Percentiles rank a stretch among this genome's conserved stretches.
phyloP scores from a whole-genome alignment of 148 eudicot genomes.

The Cornus florida region DNA sequence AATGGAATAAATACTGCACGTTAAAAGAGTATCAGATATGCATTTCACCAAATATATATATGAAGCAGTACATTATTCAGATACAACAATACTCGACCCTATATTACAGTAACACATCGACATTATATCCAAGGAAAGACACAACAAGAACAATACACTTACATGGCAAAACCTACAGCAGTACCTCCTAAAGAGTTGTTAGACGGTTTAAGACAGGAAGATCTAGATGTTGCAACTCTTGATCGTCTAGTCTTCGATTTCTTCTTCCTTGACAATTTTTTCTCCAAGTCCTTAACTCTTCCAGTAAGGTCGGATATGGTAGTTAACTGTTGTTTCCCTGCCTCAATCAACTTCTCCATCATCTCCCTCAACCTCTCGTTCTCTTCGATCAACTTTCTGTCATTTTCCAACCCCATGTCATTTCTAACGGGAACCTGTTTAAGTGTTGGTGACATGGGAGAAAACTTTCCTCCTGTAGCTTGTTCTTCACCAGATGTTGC shows the following conservation, averaged over 20 bases:
- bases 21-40: too few relatives aligned
- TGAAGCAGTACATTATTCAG: too few relatives aligned
- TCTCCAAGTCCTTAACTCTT: conserved; percentile 64
- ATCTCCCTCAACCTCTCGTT: conserved; percentile 55
- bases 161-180: conserved; percentile 17
- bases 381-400: conserved; percentile 41
- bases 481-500: neutral
- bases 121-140: neutral
- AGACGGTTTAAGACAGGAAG: conserved; percentile 11
- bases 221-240: conserved; percentile 12
- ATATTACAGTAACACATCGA: neutral
- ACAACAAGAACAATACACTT: neutral
- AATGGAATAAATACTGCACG: too few relatives aligned
- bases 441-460: neutral
- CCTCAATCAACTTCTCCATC: conserved; percentile 53
- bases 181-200: conserved; percentile 12
- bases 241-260: conserved; percentile 29
- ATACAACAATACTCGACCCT: neutral
- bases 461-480: neutral
- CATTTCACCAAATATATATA: too few relatives aligned
- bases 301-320: conserved; percentile 48
- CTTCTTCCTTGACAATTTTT: conserved; percentile 44
- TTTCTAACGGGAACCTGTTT: neutral
- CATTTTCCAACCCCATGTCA: conserved; percentile 5
- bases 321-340: conserved; percentile 60